Percentiles rank a stretch among this genome's conserved stretches.
These are phyloP conservation scores for Asclepias syriaca DNA, from an alignment of 257 asterid species.

Conservation along the genomic window DNA sequence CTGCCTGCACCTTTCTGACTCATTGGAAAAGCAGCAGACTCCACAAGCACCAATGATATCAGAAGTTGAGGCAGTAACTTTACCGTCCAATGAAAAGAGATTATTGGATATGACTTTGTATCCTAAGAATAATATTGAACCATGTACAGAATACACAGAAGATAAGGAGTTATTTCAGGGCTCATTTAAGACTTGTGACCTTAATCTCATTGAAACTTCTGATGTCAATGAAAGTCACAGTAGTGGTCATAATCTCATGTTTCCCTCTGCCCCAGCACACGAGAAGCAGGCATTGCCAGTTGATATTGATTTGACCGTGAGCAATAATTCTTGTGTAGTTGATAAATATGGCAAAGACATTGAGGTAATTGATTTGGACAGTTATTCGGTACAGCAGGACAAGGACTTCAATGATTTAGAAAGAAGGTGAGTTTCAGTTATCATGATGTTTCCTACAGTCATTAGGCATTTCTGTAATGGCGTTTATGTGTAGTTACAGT, in stretches of 20 bases:
- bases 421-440: constrained; percentile 47
- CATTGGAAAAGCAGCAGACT: constrained; percentile 36
- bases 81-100: constrained; percentile 43
- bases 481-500: background rate
- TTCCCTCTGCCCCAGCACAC: constrained; percentile 37
- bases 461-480: constrained; percentile 3
- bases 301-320: constrained; percentile 68
- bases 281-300: constrained; percentile 40
- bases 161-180: constrained; percentile 62
- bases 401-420: constrained; percentile 40
- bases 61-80: constrained; percentile 23
- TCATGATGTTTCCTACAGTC: background rate
- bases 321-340: constrained; percentile 31
- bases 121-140: constrained; percentile 35
- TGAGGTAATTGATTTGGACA: constrained; percentile 92
- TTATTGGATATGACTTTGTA: constrained; percentile 42
- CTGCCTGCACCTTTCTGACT: constrained; percentile 32
- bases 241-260: constrained; percentile 33
- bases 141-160: constrained; percentile 39
- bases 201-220: constrained; percentile 67
- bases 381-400: constrained; percentile 63
- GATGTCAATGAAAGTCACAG: constrained; percentile 52
- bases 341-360: constrained; percentile 48
- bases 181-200: constrained; percentile 82
- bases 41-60: constrained; percentile 42